phyloP scores from a whole-genome alignment of 495 filamentous ascomycete genomes.

The Neurospora tetraspora region DNA sequence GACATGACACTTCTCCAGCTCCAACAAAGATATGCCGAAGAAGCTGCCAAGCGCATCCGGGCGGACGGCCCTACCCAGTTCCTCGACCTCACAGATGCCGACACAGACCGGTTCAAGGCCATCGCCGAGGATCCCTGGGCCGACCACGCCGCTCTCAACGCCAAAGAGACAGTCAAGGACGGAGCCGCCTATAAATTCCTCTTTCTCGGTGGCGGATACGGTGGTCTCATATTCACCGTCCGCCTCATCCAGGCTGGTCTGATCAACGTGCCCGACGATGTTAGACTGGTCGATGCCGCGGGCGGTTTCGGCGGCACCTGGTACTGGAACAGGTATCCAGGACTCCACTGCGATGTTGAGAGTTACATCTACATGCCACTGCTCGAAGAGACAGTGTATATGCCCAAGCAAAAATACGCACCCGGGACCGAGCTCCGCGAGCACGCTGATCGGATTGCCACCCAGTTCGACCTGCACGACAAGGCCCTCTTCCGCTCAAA shows the following conservation, averaged over 20 bases:
- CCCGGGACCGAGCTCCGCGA: conserved; percentile 36
- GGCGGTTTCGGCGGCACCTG: conserved; percentile 46
- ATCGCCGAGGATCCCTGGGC: conserved; percentile 37
- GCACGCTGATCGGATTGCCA: conserved; percentile 30
- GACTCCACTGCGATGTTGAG: conserved; percentile 42
- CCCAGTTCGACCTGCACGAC: conserved; percentile 34
- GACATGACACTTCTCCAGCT: conserved; percentile 18
- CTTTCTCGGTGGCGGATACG: conserved; percentile 43
- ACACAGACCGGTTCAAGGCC: conserved; percentile 21
- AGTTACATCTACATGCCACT: conserved; percentile 44
- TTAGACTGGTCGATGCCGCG: conserved; percentile 39
- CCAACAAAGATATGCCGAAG: conserved; percentile 32
- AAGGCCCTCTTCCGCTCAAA: conserved; percentile 38
- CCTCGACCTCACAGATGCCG: conserved; percentile 22
- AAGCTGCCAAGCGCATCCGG: conserved; percentile 39
- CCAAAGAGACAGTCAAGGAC: conserved; percentile 13
- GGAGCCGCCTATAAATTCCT: conserved; percentile 32
- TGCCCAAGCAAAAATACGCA: conserved; percentile 38
- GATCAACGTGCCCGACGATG: conserved; percentile 25
- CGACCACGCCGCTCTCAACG: conserved; percentile 31
- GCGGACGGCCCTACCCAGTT: conserved; percentile 33
- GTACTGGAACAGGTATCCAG: conserved; percentile 49
- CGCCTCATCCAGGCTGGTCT: conserved; percentile 41
- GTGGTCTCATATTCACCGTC: conserved; percentile 39
- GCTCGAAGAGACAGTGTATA: conserved; percentile 50